Base-by-base conservation (phyloP, 345 rosid genomes). In the Odontarrhena argentea region DNA sequence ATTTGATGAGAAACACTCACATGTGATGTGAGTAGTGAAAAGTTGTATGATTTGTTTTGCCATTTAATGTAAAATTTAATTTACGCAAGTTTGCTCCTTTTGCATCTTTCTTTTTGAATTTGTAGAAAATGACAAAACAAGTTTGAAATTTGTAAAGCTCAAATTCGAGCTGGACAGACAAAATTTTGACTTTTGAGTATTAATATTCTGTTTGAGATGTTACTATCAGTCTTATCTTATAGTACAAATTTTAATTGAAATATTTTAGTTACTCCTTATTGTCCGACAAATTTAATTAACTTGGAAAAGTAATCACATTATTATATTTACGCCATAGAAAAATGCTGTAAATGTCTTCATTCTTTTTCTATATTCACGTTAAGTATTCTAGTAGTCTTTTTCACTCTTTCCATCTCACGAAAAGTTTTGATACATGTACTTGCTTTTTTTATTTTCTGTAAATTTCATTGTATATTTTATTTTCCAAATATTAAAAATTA, bases 1-100 rank as follows among this genome's bases (percentile, higher is more conserved):
- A 8, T 54, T 65, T 61, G 12, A 66, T 43, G 7, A 43, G 62
- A 5, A 43, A 26, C 22, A 18, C 54, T 34, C 45, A 22, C 15
- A 64, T 34, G 25, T 44, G 53, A 64, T 34, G 25, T 44, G 53
- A 43, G 34, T 18, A 43, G 52, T 32, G 53, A 41, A 7, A 26
- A 15, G 48, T 37, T 64, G 3, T 64, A 43, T 60, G 40, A 43
- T 58, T 7, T 41, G 49, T n/a, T 58, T 44, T 57, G 35, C 45
- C 9, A 57, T 25, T 3, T 40, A 32, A 24, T 6, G 9, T 13
- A 1, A 13, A 6, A 1, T 12, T 42, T 12, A 12, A 2, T 14
- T 32, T 3, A 7, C 7, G 9, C 18, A 53, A 7, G 37, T 13
- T 32, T 50, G 36, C 37, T 51, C 24, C 24, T 45, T 13, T 6